Base-by-base conservation (phyloP, 2,329 filamentous ascomycete species). In the Tolypocladium amazonense region DNA sequence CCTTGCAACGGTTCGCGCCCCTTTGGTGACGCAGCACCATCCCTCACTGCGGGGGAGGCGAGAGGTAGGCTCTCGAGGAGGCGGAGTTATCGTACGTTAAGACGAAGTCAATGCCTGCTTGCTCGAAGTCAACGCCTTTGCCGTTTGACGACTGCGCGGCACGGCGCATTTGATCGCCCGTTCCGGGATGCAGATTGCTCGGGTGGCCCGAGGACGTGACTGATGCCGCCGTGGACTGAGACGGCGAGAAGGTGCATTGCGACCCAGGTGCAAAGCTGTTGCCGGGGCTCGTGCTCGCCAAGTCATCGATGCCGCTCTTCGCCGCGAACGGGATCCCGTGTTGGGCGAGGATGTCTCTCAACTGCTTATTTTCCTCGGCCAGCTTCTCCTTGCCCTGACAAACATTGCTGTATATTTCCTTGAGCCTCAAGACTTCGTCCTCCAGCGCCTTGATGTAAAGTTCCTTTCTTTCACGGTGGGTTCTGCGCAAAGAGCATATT, bases 401-500 rank as follows among this genome's bases (percentile, higher is more conserved):
- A 23, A 88, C 82, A 57, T 83, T 86, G 68, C 86, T 86, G 69
- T 87, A 93, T n/a, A 88, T 82, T 71, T 97, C 92, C 71, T 95
- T 94, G 52, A 97, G 79, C 56, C 91, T 87, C 25, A 95, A 80
- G 6, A 97, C 89, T 75, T 97, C 92, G 69, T 93, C 88, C 74
- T 99, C 94, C 20, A 97, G 83, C 14, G 89, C 86, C 73, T 95
- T 95, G 78, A 97, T 95, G 73, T 97, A 97, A 67, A 92, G 83
- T 75, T 97, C 94, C 73, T 97, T 97, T 65, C 94, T 86, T 76
- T 97, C 94, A 59, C 94, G 91, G 74, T 99, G 94, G 23, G 94
- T 97, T 70, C 94, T 96, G 43, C 7, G 53, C 20, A 57, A 18
- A 23, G 38, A 11, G 47, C 27, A 52, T 6, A 35, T 41, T 27